Conservation (phyloP, 2,329 filamentous ascomycete genomes). For the Talaromyces sp. region DNA sequence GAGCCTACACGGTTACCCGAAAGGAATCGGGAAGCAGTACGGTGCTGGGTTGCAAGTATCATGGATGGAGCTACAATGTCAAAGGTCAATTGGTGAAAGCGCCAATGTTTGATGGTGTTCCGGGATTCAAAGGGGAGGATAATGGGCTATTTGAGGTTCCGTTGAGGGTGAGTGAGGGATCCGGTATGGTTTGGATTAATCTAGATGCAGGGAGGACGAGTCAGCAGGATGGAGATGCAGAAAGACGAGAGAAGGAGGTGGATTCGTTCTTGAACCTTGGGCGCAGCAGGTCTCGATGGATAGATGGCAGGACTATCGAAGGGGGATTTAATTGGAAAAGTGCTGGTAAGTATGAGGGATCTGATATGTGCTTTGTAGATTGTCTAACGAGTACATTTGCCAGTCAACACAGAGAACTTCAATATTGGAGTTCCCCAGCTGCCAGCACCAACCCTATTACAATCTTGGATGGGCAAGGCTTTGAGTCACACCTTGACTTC, state of each 20-base stretch:
- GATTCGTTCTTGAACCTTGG: not conserved
- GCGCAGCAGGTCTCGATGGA: conserved; percentile 22
- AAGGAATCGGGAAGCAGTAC: conserved; percentile 49
- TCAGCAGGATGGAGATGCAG: not conserved
- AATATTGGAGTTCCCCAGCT: conserved; percentile 10
- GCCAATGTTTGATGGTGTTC: conserved; percentile 55
- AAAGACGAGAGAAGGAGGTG: not conserved
- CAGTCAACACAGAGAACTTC: conserved; percentile 3
- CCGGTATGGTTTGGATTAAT: conserved; percentile 23
- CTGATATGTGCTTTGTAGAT: not conserved
- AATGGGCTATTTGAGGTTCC: conserved; percentile 51
- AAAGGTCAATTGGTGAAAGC: conserved; percentile 58
- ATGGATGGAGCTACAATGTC: conserved; percentile 61
- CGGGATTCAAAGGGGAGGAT: conserved; percentile 54
- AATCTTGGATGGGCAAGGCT: not conserved
- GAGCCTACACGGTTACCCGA: conserved; percentile 57
- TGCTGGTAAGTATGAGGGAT: conserved; percentile 23
- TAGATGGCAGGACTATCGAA: conserved; percentile 27
- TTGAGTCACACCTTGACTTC: not conserved
- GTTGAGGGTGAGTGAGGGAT: conserved; percentile 20
- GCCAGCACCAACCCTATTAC: not conserved
- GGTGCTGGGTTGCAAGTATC: conserved; percentile 58
- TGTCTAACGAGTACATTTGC: not conserved
- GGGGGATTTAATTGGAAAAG: conserved; percentile 36
- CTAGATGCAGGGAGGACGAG: conserved; percentile 27